Evolutionary conservation across 2,329 filamentous ascomycete genomes (phyloP), one percentile per base, ranked within the genome.

Genomic region (Hypoxylon sp.): DNA sequence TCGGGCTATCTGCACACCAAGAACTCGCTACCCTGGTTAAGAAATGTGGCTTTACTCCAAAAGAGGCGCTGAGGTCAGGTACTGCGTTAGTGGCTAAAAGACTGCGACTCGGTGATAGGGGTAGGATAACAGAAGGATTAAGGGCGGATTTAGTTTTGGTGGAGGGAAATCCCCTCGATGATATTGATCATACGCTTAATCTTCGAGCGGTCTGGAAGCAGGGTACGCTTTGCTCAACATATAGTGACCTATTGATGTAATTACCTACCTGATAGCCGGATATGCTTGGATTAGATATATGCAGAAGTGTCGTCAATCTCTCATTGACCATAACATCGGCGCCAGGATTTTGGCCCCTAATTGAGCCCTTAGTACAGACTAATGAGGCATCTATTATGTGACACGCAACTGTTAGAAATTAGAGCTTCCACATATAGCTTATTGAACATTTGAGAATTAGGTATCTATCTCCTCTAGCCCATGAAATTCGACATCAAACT

Each of bases 141-240:
- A 64, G 65, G 51, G 68, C 68, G 9, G 68, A 71, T 48, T 21
- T 71, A 25, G 61, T 71, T 2, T 43, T 71, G 34, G 56, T 71
- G 10, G 68, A 68, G 21, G 68, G 68, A 2, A 70, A 68, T 28
- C 68, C 68, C 14, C 65, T 70, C 1, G 45, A 70, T 46, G 41
- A 70, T n/a, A 70, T 70, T n/a, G 68, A 70, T 28, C 23, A 48
- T 17, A 70, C 68, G 14, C 60, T 70, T 19, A 43, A 70, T 14
- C 50, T 70, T 43, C 21, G 59, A 7, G 68, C 61, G 11, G 68
- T 70, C 0, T 70, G 68, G 68, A 68, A 68, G 41, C 50, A 68
- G 38, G 68, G 68, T 1, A 53, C 3, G 0, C 65, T 68, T 28
- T 65, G 55, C 19, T 68, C 65, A 2, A 41, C 59, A 1, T 68